phyloP scores from a whole-genome alignment of 1,284 basidiomycete species.

The Ceratorhiza oryzae-sativae region DNA sequence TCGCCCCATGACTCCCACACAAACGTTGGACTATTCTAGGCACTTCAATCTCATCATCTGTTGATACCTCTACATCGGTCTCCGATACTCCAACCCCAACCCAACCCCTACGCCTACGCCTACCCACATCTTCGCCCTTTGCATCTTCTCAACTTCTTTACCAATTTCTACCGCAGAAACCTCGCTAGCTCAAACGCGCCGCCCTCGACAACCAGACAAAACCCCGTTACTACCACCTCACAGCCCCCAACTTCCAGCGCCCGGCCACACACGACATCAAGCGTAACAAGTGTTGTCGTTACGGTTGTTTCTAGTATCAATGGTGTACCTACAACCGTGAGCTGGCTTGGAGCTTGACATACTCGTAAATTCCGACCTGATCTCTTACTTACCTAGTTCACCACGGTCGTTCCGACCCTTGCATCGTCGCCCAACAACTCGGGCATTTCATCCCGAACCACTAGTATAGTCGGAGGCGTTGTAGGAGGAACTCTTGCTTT shows the following conservation, averaged over 20 bases:
- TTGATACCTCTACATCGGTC: neutral
- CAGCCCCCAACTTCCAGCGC: neutral
- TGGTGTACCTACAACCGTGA: constrained; percentile 19
- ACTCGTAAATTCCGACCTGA: neutral
- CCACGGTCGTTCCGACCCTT: constrained; percentile 31
- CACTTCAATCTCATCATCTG: neutral
- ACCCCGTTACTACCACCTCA: neutral
- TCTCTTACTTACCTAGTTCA: neutral
- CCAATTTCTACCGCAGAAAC: constrained; percentile 1
- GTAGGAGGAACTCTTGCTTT: constrained; percentile 33
- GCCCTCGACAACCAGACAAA: neutral
- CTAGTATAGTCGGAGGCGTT: constrained; percentile 34
- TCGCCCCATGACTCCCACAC: neutral
- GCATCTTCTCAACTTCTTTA: neutral
- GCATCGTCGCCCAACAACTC: constrained; percentile 11
- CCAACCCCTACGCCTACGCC: neutral
- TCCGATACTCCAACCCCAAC: constrained; percentile 4
- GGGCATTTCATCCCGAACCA: constrained; percentile 9
- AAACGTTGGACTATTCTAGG: neutral
- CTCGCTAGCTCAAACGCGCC: constrained; percentile 11
- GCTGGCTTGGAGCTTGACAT: neutral
- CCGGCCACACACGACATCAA: constrained; percentile 11
- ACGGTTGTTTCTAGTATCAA: constrained; percentile 13
- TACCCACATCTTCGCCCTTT: neutral
- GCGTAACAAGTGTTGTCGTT: constrained; percentile 26